Percentiles rank a stretch among this genome's conserved stretches.
phyloP scores from a whole-genome alignment of 2,329 filamentous ascomycete genomes.

The Beauveria sp. region DNA sequence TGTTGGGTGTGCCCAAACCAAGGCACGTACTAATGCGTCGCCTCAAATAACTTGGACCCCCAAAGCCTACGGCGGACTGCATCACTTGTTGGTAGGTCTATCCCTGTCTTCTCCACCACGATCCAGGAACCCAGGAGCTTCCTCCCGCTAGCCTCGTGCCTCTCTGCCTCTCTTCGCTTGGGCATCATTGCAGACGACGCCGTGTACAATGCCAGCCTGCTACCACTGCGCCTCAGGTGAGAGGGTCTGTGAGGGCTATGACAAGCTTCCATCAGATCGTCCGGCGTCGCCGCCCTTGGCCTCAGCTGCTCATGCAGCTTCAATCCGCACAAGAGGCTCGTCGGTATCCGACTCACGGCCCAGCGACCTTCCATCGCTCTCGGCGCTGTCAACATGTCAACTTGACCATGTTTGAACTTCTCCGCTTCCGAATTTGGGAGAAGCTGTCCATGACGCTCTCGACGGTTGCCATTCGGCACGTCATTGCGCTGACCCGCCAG shows the following conservation, averaged over 20 bases:
- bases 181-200: slow-evolving; percentile 15
- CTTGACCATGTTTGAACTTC: slow-evolving; percentile 5
- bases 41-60: slow-evolving; percentile 9
- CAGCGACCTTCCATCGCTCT: slow-evolving; percentile 11
- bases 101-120: neutral
- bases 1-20: neutral
- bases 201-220: slow-evolving; percentile 23
- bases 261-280: slow-evolving; percentile 5
- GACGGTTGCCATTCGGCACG: neutral
- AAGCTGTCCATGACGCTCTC: slow-evolving; percentile 5
- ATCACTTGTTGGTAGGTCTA: slow-evolving; percentile 15
- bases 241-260: slow-evolving; percentile 23
- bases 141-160: neutral
- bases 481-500: slow-evolving; percentile 1
- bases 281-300: neutral
- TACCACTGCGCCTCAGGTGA: slow-evolving; percentile 17
- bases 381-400: neutral
- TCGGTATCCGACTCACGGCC: neutral
- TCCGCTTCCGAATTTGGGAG: slow-evolving; percentile 1
- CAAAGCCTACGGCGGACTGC: slow-evolving; percentile 15
- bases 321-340: neutral
- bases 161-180: neutral
- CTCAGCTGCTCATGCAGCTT: neutral
- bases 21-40: neutral
- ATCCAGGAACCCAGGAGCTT: neutral